Evolutionary conservation across 495 filamentous ascomycete species (phyloP).

Genomic region (Penicillium cataractarum): DNA sequence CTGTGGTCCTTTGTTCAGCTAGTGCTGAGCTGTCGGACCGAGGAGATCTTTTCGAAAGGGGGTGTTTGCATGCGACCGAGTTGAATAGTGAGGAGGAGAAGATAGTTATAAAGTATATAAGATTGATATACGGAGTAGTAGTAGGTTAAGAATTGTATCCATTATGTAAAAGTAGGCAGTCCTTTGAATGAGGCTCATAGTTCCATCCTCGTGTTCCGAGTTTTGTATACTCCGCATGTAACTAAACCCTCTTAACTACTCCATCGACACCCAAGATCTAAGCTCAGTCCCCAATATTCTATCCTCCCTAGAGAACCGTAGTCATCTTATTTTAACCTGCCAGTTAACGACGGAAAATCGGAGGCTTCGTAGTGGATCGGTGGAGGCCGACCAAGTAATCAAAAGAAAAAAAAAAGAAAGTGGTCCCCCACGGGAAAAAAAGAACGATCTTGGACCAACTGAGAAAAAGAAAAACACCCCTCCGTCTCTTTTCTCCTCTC

Average conservation of each 20-base stretch:
- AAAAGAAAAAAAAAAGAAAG: constrained; percentile 24
- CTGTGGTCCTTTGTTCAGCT: constrained; percentile 10
- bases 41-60: not conserved
- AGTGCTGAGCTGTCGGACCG: constrained; percentile 8
- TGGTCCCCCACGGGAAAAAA: constrained; percentile 24
- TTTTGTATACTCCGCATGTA: no score
- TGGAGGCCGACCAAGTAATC: constrained; percentile 28
- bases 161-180: no score
- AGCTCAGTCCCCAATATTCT: not conserved
- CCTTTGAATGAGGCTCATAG: no score
- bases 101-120: no score
- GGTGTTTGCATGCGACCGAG: constrained; percentile 2
- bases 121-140: no score
- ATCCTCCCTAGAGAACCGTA: not conserved
- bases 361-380: constrained; percentile 25
- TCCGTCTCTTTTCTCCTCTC: constrained; percentile 18
- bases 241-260: no score
- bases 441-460: constrained; percentile 41
- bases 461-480: constrained; percentile 49
- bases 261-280: not conserved
- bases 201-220: no score
- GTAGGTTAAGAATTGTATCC: no score
- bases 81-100: not conserved
- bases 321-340: not conserved
- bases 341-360: constrained; percentile 1